phyloP scores from a whole-genome alignment of 306 rosid genomes.

The Gynostemma pentaphyllum region DNA sequence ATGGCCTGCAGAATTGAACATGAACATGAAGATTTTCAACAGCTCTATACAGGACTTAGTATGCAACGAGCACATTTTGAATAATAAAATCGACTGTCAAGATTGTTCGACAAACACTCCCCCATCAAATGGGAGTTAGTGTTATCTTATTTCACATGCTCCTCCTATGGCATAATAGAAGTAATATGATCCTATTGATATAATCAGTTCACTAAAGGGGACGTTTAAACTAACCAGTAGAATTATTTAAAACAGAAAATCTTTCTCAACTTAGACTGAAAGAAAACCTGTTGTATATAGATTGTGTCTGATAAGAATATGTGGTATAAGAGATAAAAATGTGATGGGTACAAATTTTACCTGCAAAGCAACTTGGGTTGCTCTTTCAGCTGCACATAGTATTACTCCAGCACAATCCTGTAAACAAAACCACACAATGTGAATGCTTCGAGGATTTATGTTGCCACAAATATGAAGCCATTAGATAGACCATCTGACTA shows the following conservation, averaged over 20 bases:
- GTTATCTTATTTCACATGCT: not conserved
- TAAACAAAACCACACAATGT: conserved; percentile 15
- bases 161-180: not conserved
- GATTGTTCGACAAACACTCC: not conserved
- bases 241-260: not conserved
- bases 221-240: no score
- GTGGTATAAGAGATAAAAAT: not conserved
- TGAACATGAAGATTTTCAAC: not conserved
- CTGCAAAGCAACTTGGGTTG: conserved; percentile 83
- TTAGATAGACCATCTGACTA: not conserved
- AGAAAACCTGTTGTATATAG: not conserved
- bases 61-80: not conserved
- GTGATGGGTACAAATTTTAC: not conserved
- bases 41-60: no score
- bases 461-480: not conserved
- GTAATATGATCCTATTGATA: not conserved
- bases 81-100: not conserved
- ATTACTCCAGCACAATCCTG: conserved; percentile 98
- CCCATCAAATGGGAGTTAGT: not conserved
- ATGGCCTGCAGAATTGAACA: conserved; percentile 46
- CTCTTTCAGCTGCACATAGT: conserved; percentile 83
- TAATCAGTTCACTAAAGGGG: no score
- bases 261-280: not conserved
- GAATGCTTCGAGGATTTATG: conserved; percentile 1
- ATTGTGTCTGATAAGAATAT: not conserved